Percentiles rank a stretch among this genome's conserved stretches.
Evolutionary conservation across 495 filamentous ascomycete species (phyloP).

Genomic region (Aspergillus nidulans): DNA sequence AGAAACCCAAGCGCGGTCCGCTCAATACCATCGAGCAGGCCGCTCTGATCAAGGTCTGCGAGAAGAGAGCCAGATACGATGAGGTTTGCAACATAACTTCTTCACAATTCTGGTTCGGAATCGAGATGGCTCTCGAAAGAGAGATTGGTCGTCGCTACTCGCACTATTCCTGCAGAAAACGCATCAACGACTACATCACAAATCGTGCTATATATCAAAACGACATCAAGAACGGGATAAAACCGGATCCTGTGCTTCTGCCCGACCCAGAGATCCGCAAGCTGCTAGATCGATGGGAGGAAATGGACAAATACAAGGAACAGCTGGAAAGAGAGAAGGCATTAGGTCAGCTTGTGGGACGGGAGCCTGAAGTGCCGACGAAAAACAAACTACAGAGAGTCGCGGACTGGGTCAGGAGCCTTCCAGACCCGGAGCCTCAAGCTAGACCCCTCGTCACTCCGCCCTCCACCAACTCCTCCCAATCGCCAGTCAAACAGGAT

Average conservation of each 20-base stretch:
- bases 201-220: constrained; percentile 9
- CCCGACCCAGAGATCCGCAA: constrained; percentile 1
- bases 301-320: constrained; percentile 7
- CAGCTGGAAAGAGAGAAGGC: constrained; percentile 5
- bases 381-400: constrained; percentile 18
- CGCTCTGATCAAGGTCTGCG: constrained; percentile 18
- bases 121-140: constrained; percentile 9
- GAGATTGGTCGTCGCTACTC: constrained; percentile 20
- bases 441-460: constrained; percentile 8
- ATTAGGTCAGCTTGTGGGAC: constrained; percentile 1
- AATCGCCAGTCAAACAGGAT: background rate
- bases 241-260: background rate
- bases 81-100: constrained; percentile 7
- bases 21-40: constrained; percentile 18
- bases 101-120: constrained; percentile 20
- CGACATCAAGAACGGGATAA: constrained; percentile 1
- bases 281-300: constrained; percentile 12
- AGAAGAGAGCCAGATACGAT: constrained; percentile 7
- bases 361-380: background rate
- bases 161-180: constrained; percentile 22
- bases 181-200: constrained; percentile 16
- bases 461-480: background rate
- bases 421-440: constrained; percentile 14
- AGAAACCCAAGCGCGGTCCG: constrained; percentile 8
- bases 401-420: constrained; percentile 18